phyloP scores from a whole-genome alignment of 2,329 filamentous ascomycete genomes.

The Akanthomyces muscarius region DNA sequence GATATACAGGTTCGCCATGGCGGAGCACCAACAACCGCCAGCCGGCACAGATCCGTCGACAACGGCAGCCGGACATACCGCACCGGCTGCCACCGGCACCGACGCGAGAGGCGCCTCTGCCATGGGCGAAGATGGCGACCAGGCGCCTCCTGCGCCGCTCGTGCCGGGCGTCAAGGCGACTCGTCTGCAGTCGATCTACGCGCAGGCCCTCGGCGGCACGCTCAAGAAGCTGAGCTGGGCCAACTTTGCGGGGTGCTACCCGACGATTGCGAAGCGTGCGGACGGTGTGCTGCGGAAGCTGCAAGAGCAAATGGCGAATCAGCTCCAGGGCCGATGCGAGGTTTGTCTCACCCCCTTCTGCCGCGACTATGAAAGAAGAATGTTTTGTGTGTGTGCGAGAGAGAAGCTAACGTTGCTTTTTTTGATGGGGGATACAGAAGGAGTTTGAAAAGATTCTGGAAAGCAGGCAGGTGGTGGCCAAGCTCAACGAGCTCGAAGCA shows the following conservation, averaged over 20 bases:
- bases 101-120: too few species aligned
- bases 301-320: conserved; percentile 55
- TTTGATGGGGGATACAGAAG: conserved; percentile 31
- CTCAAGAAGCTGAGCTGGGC: conserved; percentile 52
- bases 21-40: background rate
- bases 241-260: conserved; percentile 59
- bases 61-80: background rate
- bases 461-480: conserved; percentile 49
- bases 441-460: conserved; percentile 55
- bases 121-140: background rate
- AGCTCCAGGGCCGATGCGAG: conserved; percentile 50
- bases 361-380: background rate
- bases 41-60: background rate
- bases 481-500: conserved; percentile 56
- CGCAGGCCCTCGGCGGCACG: conserved; percentile 48
- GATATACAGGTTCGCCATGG: background rate
- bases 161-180: conserved; percentile 53
- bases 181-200: conserved; percentile 52
- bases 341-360: conserved; percentile 27
- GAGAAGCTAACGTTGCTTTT: background rate
- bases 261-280: conserved; percentile 50
- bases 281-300: conserved; percentile 50
- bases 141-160: background rate
- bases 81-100: background rate
- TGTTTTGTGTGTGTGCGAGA: background rate